Percentiles rank a stretch among this genome's conserved stretches.
phyloP scores from a whole-genome alignment of 192 early-diverging fungal genomes.

The Rhizoclosmatium globosum region DNA sequence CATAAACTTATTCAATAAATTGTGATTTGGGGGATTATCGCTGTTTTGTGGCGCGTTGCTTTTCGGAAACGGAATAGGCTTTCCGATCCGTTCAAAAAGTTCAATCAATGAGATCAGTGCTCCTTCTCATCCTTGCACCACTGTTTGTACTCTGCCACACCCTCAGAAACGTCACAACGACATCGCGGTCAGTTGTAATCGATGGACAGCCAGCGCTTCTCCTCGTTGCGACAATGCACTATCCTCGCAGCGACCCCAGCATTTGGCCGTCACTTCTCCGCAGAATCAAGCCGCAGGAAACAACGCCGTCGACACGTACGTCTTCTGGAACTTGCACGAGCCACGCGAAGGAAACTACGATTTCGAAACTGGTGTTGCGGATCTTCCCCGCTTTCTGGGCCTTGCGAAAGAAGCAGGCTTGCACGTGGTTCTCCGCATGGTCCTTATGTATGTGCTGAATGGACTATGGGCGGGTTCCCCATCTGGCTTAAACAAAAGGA shows the following conservation, averaged over 20 bases:
- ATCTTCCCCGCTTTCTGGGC: conserved; percentile 62
- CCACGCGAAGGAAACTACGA: conserved; percentile 57
- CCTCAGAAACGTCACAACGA: not conserved
- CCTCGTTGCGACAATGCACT: conserved; percentile 64
- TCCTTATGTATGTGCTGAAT: conserved; percentile 70
- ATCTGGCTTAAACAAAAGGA: conserved; percentile 60
- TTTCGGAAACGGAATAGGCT: no score
- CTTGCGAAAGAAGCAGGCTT: conserved; percentile 55
- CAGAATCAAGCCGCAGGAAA: conserved; percentile 59
- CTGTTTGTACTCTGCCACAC: not conserved
- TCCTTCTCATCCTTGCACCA: not conserved
- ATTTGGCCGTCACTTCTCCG: conserved; percentile 68
- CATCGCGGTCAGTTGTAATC: conserved; percentile 34
- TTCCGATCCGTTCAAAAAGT: not conserved
- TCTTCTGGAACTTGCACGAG: conserved; percentile 76
- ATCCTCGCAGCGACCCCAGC: conserved; percentile 61
- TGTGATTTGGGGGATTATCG: not conserved
- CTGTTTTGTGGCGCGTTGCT: not conserved
- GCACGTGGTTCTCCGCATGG: conserved; percentile 68
- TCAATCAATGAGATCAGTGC: not conserved
- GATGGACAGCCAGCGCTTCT: conserved; percentile 44
- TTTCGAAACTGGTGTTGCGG: conserved; percentile 59
- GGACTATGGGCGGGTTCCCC: conserved; percentile 69
- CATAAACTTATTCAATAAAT: conserved; percentile 18
- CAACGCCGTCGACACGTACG: conserved; percentile 71